A percentile compares a stretch with the other conserved stretches of the same genome.
Evolutionary conservation across 441 rosid species (phyloP).

Genomic region (Syzygium syzygioides): DNA sequence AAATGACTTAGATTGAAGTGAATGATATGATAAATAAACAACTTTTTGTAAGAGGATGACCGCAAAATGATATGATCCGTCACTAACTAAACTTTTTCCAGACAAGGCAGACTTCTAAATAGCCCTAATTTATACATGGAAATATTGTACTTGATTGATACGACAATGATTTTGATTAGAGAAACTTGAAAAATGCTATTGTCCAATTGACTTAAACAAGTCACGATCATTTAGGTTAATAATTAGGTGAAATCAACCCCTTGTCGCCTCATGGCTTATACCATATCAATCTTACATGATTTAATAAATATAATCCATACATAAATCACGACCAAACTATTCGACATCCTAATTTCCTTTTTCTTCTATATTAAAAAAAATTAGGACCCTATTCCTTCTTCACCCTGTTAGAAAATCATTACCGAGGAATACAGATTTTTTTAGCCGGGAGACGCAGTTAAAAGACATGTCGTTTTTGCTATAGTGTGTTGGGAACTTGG

Average conservation of each 20-base stretch:
- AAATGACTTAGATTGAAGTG: neutral
- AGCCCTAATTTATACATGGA: neutral
- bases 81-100: neutral
- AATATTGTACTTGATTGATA: neutral
- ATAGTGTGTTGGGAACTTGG: neutral
- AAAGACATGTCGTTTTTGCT: neutral
- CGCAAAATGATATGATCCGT: neutral
- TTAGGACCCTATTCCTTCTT: no score
- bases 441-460: neutral
- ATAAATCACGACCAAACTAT: neutral
- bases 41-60: neutral
- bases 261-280: neutral
- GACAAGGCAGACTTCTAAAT: neutral
- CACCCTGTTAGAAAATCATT: neutral
- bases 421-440: neutral
- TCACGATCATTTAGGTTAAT: neutral
- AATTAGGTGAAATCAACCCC: neutral
- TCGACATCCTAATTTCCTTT: neutral
- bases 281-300: neutral
- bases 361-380: no score
- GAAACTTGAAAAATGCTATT: neutral
- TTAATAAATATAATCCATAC: neutral
- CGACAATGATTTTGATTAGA: neutral
- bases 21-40: neutral
- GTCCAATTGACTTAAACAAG: neutral